Evolutionary conservation across 2,329 filamentous ascomycete species (phyloP), one percentile per base, ranked within the genome.

Genomic region (Furcasterigmium sp.): DNA sequence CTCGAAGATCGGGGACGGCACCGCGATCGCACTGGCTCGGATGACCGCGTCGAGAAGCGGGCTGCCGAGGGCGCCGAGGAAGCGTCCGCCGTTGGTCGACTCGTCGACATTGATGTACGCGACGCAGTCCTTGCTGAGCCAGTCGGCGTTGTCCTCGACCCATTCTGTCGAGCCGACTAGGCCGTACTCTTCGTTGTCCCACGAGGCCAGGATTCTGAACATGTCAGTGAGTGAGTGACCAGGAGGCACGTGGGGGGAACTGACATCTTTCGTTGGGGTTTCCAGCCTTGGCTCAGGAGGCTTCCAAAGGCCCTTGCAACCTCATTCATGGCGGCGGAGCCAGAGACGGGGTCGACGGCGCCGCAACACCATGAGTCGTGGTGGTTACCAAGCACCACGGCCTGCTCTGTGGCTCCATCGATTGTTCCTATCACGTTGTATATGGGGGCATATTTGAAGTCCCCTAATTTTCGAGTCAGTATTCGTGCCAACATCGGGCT

Each of bases 351-450:
- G 53, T 88, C 84, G 11, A 73, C 82, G 17, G 84, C 83, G 19
- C 85, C 84, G 21, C 84, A 79, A 56, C 86, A 80, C 84, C 84
- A 88, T 0, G 85, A 82, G 62, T 88, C 84, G 18, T 84, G 75
- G 56, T 88, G 85, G 52, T 87, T 87, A 8, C 85, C 84, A 36
- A 88, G 62, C 10, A 88, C 68, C 36, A 88, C 67, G 2, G 85
- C 81, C 52, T 87, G 82, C 50, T 87, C 80, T 25, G 85, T 73
- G 2, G 74, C 76, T 11, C 84, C 84, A 49, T 85, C 85, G 59
- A 88, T 84, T 32, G 84, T 68, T 37, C 84, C 84, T 49, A 88
- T 85, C 1, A 84, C 80, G 51, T 88, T 81, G 20, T 53, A 53
- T n/a, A 51, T 50, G 1, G 48, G 49, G 10, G 46, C 44, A 21